Evolutionary conservation across 306 rosid genomes (phyloP), one percentile per base, ranked within the genome.

Genomic region (Cucurbita moschata): DNA sequence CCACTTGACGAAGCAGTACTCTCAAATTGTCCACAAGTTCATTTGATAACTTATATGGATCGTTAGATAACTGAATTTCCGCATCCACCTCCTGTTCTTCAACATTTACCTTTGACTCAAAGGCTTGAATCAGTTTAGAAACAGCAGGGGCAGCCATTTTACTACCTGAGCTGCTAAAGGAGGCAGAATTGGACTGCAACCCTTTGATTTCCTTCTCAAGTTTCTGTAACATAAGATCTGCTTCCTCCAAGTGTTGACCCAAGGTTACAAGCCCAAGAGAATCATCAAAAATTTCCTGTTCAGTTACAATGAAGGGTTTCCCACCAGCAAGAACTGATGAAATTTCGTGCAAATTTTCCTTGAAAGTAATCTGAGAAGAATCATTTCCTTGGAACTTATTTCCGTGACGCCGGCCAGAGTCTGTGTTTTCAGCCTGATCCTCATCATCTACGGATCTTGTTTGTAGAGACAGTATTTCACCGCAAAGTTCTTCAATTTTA

Each of bases 41-140:
- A 76, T 79, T 83, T 69, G 83, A 74, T 15, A 60, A 78, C 66
- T 49, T 67, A 77, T 85, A 82, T 75, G 91, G 82, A 59, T 85
- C 87, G 13, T 70, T 77, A 35, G 79, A 73, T 57, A 82, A 81
- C 50, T 81, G 83, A 73, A 50, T 60, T 69, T 81, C 87, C 67
- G 71, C 87, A 75, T 77, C 91, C 56, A 26, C 79, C 77, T 87
- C 96, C 7, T 66, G 82, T 67, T 91, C 97, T 74, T 87, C 92
- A 76, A 76, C 67, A 16, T 79, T 83, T 76, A 46, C 74, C 79
- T 94, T 88, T 38, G 86, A 78, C 84, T 95, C 97, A 51, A 89
- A 95, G 66, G 99, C 96, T 81, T 83, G 92, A 79, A 95, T 95
- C 83, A 95, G 82, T 75, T 88, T 95, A 35, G 96, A 91, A 52